A percentile compares a stretch with the other conserved stretches of the same genome.
Conservation (phyloP, 2,329 filamentous ascomycete genomes). For the Knufia fluminis region DNA sequence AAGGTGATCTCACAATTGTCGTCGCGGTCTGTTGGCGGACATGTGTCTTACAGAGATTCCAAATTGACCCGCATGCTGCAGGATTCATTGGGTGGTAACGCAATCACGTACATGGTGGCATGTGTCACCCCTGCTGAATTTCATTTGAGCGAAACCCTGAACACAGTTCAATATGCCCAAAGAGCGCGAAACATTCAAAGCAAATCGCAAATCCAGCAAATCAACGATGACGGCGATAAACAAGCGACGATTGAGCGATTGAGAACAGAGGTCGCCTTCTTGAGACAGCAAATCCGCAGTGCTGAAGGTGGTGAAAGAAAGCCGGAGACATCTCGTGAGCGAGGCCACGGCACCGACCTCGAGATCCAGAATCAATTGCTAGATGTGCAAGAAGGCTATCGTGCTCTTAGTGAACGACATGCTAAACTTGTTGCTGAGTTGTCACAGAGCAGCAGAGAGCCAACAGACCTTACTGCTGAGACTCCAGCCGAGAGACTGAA, state of each 20-base stretch:
- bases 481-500: constrained; percentile 80
- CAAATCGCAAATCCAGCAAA: constrained; percentile 90
- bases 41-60: constrained; percentile 98
- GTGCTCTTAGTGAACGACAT: constrained; percentile 78
- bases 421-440: constrained; percentile 93
- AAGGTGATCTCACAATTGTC: constrained; percentile 98
- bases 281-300: constrained; percentile 86
- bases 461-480: constrained; percentile 59
- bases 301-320: constrained; percentile 58
- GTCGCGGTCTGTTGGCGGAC: constrained; percentile 72
- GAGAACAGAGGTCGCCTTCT: constrained; percentile 84
- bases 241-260: constrained; percentile 87
- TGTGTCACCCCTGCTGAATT: constrained; percentile 96
- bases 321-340: constrained; percentile 68
- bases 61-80: constrained; percentile 88
- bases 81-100: constrained; percentile 92
- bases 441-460: constrained; percentile 52
- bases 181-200: constrained; percentile 92
- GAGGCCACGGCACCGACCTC: constrained; percentile 48
- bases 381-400: constrained; percentile 92
- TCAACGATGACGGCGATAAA: constrained; percentile 82
- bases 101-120: constrained; percentile 98
- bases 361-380: constrained; percentile 91
- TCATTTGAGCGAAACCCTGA: constrained; percentile 92
- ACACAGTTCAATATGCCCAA: constrained; percentile 96